These are phyloP conservation scores for Talaromyces islandicus DNA, from an alignment of 2,329 filamentous ascomycete genomes.

Conservation along the genomic window DNA sequence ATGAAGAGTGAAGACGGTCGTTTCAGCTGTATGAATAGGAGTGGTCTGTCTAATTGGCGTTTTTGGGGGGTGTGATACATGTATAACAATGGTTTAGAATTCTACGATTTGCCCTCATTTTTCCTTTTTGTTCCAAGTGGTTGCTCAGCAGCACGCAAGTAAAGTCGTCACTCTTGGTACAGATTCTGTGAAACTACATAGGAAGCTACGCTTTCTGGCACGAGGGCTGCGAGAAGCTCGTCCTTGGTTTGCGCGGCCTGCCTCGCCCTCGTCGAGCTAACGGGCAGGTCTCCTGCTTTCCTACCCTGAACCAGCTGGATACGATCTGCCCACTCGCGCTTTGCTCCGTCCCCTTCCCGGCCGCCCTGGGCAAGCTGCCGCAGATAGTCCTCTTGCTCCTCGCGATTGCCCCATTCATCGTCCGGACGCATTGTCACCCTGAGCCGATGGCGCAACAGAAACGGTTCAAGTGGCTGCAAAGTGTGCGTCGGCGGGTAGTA, in stretches of 20 bases:
- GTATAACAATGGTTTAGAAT: neutral
- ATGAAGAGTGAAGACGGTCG: neutral
- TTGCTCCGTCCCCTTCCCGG: conserved; percentile 31
- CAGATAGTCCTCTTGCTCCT: conserved; percentile 35
- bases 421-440: conserved; percentile 39
- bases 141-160: neutral
- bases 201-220: conserved; percentile 27
- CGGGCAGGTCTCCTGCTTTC: conserved; percentile 25
- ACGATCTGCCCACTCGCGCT: conserved; percentile 36
- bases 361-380: conserved; percentile 31
- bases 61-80: neutral
- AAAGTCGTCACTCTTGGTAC: conserved; percentile 18
- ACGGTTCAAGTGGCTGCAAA: conserved; percentile 34
- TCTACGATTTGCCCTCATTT: neutral
- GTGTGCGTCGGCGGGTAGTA: conserved; percentile 43
- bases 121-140: neutral
- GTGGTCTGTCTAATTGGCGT: conserved; percentile 1
- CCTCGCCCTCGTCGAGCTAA: conserved; percentile 40
- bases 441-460: conserved; percentile 39
- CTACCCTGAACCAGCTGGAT: conserved; percentile 38
- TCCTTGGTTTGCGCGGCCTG: conserved; percentile 26
- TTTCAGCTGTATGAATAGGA: neutral
- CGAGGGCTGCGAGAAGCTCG: conserved; percentile 31
- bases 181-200: conserved; percentile 27
- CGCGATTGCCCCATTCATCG: conserved; percentile 33